Evolutionary conservation across 768 basidiomycete species (phyloP), one percentile per base, ranked within the genome.

Genomic region (Coprinopsis cinerea): DNA sequence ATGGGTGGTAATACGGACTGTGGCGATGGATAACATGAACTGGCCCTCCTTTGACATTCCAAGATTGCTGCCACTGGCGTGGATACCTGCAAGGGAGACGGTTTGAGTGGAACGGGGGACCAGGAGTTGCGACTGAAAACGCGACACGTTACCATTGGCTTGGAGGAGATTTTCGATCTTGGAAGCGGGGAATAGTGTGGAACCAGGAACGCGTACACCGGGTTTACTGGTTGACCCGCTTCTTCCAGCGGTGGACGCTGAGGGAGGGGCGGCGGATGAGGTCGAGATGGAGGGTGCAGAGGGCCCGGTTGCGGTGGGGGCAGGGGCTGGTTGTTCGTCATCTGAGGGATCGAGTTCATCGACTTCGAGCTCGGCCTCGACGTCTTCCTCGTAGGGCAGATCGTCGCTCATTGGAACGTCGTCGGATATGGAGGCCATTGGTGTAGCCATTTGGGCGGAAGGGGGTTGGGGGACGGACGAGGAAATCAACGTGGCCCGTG

Each of bases 101-200:
- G 49, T 39, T 20, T 36, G 36, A 41, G 35, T 15, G 25, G 17
- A 34, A 53, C 20, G 14, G 44, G 34, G 14, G 30, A 18, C 15
- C 15, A 9, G 23, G 42, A 18, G 37, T 14, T 28, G 23, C 28
- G 49, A 28, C 9, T 15, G 42, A 13, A 37, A 37, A n/a, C n/a
- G n/a, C 27, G 20, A 41, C 23, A 68, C 76, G 42, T n/a, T 63
- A 82, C 88, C 86, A 54, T 92, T 87, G 11, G 86, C 82, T 59
- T 89, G 81, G 35, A 89, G 71, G 57, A 92, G 89, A 59, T 78
- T 83, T 64, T 91, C 86, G 34, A 93, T 63, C 54, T 80, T 77
- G 32, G 76, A 64, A 28, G 78, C 68, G 14, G 89, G 88, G 27
- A 92, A 67, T 2, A 86, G 65, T 3, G 80, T 82, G 39, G 84